Conservation (phyloP, 352 stramenopile genomes). For the Pythium biforme region DNA sequence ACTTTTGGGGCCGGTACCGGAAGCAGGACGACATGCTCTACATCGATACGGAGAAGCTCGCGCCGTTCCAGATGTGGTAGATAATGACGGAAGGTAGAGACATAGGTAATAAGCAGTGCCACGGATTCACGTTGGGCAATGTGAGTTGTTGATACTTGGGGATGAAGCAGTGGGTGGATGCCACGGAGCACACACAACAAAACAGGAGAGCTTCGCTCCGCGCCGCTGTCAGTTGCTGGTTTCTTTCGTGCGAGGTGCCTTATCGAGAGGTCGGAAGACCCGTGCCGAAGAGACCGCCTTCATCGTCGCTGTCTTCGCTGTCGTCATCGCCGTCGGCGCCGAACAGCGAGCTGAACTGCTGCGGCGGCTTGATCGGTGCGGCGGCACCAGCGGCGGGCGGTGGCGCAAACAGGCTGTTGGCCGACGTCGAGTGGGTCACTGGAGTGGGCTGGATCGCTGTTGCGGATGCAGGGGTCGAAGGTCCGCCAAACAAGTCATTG, state of each 20-base stretch:
- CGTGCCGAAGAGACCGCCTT: conserved; percentile 76
- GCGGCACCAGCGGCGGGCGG: conserved; percentile 16
- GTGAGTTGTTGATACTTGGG: not conserved
- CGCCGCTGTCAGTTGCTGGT: not conserved
- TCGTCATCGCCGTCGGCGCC: conserved; percentile 49
- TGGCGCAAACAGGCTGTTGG: conserved; percentile 28
- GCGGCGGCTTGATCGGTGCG: conserved; percentile 12
- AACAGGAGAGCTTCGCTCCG: not conserved
- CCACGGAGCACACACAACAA: not conserved
- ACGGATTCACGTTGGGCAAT: not conserved
- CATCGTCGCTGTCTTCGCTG: conserved; percentile 75
- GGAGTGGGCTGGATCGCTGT: not conserved
- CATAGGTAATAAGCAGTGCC: not conserved
- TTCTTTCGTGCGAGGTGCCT: conserved; percentile 13
- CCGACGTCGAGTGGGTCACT: not conserved
- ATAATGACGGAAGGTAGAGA: not conserved
- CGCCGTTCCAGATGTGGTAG: conserved; percentile 80
- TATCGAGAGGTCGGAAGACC: conserved; percentile 69
- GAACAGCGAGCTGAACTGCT: conserved; percentile 67
- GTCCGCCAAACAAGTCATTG: conserved; percentile 9
- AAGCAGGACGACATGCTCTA: conserved; percentile 84
- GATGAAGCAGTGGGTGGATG: not conserved
- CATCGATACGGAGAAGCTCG: conserved; percentile 83
- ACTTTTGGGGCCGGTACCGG: conserved; percentile 87
- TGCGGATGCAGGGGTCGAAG: conserved; percentile 1